Evolutionary conservation across 805 yeast species (phyloP).

Genomic region (Geotrichum ghanense): DNA sequence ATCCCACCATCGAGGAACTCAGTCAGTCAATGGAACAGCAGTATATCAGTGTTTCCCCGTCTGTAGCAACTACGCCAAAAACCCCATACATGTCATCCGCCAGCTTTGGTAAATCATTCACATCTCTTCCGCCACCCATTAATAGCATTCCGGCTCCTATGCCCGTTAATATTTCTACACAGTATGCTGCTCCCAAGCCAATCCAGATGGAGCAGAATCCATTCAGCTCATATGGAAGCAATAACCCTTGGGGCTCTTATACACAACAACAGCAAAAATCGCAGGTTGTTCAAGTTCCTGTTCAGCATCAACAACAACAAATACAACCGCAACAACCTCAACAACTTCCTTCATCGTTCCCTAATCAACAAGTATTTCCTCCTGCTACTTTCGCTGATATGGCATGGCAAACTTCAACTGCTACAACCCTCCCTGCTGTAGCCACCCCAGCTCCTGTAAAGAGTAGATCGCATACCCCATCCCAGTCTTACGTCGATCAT

Average conservation of each 20-base stretch:
- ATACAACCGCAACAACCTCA: background rate
- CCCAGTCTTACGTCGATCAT: background rate
- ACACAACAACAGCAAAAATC: background rate
- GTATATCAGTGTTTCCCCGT: background rate
- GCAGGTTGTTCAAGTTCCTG: background rate
- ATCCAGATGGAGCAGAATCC: background rate
- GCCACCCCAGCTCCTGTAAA: background rate
- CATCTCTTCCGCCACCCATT: background rate
- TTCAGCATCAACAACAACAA: background rate
- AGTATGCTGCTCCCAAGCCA: background rate
- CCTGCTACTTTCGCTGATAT: background rate
- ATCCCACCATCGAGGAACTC: slow-evolving; percentile 25
- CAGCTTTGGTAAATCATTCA: background rate
- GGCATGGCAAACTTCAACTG: background rate
- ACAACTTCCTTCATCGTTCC: background rate
- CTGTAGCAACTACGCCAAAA: background rate
- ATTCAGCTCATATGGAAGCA: background rate
- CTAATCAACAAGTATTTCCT: background rate
- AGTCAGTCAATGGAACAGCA: background rate
- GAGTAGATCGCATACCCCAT: background rate
- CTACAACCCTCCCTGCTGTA: background rate
- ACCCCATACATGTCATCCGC: background rate
- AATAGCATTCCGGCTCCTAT: background rate
- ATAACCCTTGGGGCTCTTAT: background rate
- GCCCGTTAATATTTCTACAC: background rate